Conservation (phyloP, 768 basidiomycete genomes). For the Agrocybe chaxingu region DNA sequence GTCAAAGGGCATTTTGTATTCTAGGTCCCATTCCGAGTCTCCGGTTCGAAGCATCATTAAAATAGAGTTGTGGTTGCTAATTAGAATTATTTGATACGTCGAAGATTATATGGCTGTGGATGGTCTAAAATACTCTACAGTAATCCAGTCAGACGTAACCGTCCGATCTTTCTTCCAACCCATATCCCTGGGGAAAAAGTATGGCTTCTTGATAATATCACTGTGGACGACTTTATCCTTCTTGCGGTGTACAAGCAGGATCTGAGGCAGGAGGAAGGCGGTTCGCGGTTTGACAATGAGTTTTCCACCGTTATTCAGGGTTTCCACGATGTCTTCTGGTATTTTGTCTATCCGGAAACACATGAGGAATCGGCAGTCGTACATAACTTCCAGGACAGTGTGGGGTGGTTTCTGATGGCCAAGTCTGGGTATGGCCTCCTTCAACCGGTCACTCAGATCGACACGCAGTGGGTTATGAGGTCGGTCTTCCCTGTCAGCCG, state of each 20-base stretch:
- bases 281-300: slow-evolving; percentile 9
- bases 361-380: slow-evolving; percentile 65
- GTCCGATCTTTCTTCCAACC: slow-evolving; percentile 7
- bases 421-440: slow-evolving; percentile 13
- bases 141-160: slow-evolving; percentile 37
- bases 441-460: slow-evolving; percentile 38
- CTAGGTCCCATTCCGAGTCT: no score
- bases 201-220: not conserved
- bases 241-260: slow-evolving; percentile 4
- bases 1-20: no score
- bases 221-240: slow-evolving; percentile 9
- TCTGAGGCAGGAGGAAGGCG: slow-evolving; percentile 16
- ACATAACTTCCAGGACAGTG: slow-evolving; percentile 39
- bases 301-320: not conserved
- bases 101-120: slow-evolving; percentile 10
- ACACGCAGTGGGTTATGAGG: slow-evolving; percentile 26
- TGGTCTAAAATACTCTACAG: slow-evolving; percentile 17
- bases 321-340: slow-evolving; percentile 31
- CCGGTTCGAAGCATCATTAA: not conserved
- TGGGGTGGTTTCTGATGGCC: slow-evolving; percentile 11
- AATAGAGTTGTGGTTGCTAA: not conserved
- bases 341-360: slow-evolving; percentile 40
- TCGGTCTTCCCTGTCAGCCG: slow-evolving; percentile 14
- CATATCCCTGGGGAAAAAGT: slow-evolving; percentile 1
- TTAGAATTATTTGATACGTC: no score